Conservation (phyloP, 495 filamentous ascomycete genomes). For the Entonaema liquescens region DNA sequence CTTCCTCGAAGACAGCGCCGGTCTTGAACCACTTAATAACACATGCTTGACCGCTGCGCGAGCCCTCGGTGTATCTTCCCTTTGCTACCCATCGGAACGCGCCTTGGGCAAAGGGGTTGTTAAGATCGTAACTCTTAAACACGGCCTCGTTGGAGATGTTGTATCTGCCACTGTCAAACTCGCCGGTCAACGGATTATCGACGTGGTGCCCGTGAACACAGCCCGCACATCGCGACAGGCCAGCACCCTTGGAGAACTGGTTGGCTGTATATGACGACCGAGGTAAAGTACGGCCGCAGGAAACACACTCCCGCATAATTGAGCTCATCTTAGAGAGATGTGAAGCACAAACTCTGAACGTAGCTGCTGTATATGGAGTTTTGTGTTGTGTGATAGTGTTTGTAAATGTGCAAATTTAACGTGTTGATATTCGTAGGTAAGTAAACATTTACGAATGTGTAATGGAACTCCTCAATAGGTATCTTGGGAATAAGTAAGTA, state of each 20-base stretch:
- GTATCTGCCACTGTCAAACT: constrained; percentile 42
- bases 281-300: not conserved
- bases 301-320: not conserved
- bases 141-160: constrained; percentile 27
- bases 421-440: too few species aligned
- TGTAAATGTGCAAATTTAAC: not conserved
- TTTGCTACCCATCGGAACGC: constrained; percentile 48
- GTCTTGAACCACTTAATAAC: constrained; percentile 53
- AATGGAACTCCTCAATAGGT: not conserved
- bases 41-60: constrained; percentile 40
- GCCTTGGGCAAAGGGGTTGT: constrained; percentile 43
- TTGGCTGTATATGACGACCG: not conserved
- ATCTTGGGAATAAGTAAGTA: not conserved
- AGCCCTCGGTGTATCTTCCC: constrained; percentile 41
- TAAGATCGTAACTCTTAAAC: not conserved
- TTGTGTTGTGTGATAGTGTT: not conserved
- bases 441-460: not conserved
- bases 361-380: not conserved
- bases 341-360: not conserved
- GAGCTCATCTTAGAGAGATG: not conserved
- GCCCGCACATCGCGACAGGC: constrained; percentile 40
- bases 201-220: constrained; percentile 42
- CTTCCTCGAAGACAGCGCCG: constrained; percentile 36
- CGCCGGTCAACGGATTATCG: constrained; percentile 2
- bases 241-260: not conserved